Evolutionary conservation across 1,284 basidiomycete genomes (phyloP), one percentile per base, ranked within the genome.

Genomic region (Microbotryomycetes sp.): DNA sequence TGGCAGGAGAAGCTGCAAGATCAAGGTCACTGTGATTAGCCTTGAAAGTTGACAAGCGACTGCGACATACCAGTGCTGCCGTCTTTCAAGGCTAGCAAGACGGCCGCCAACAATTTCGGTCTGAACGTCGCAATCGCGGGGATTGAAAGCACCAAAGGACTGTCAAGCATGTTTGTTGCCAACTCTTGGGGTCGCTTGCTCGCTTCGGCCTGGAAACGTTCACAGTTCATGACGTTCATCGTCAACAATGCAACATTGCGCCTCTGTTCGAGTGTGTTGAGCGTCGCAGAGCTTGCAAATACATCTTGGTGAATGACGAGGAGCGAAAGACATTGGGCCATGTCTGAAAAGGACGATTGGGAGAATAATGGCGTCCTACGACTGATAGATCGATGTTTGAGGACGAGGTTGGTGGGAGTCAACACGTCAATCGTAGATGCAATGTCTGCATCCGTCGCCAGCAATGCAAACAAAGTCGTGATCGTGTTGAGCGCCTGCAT

Each of bases 281-380:
- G 13, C 6, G 41, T 45, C 5, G 35, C 35, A 41, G 9, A 11
- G 9, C 35, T 41, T 18, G 35, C 18, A 9, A 41, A 41, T 5
- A 57, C 45, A n/a, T 68, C 66, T 21, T 66, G 66, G 45, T 66
- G 60, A 6, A 68, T 28, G n/a, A 58, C 50, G 55, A 66, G 61
- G 3, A 61, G 24, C 11, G 66, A 51, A 46, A 68, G 46, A 3
- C 60, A 52, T 5, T 53, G 53, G 0, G 59, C 57, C 35, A 68
- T 31, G 5, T 54, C 16, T 1, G 56, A 29, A 3, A 68, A 49
- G 9, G 49, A 45, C 2, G 46, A 5, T 1, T 29, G 28, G 2
- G 59, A 52, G 47, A 61, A 59, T 23, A 68, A 55, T 5, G 54
- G n/a, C 9, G 56, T 35, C 11, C 61, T 54, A 0, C 64, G 60